These are phyloP conservation scores for Gymnopilus junonius DNA, from an alignment of 768 basidiomycete species.

Conservation along the genomic window DNA sequence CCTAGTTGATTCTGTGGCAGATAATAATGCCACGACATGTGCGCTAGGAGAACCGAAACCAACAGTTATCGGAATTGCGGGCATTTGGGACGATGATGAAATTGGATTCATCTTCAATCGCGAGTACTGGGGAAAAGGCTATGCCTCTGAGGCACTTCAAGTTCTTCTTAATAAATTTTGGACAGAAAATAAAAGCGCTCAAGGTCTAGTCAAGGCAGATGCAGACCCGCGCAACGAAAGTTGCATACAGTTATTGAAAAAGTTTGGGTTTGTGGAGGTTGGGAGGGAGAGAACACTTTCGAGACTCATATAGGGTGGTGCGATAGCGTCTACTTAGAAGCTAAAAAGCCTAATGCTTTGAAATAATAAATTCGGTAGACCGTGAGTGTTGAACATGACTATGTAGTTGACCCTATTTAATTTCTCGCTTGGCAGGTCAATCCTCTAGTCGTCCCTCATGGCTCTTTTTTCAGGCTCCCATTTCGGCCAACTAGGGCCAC, in stretches of 20 bases:
- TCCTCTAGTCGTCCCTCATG: too few species aligned
- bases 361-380: too few species aligned
- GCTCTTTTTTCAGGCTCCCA: too few species aligned
- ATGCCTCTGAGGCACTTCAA: slow-evolving; percentile 24
- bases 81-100: slow-evolving; percentile 25
- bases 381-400: too few species aligned
- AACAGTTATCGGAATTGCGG: slow-evolving; percentile 24
- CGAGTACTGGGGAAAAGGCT: slow-evolving; percentile 29
- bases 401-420: too few species aligned
- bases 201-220: slow-evolving; percentile 20
- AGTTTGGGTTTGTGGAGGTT: slow-evolving; percentile 24
- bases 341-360: slow-evolving; percentile 6
- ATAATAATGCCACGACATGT: not conserved
- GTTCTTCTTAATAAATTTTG: slow-evolving; percentile 23
- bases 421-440: too few species aligned
- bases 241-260: slow-evolving; percentile 18
- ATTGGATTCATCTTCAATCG: slow-evolving; percentile 28
- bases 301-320: slow-evolving; percentile 30
- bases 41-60: not conserved
- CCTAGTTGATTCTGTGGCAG: not conserved
- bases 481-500: too few species aligned
- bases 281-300: slow-evolving; percentile 22
- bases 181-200: not conserved
- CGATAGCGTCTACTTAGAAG: slow-evolving; percentile 28
- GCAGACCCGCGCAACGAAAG: slow-evolving; percentile 26